phyloP scores from a whole-genome alignment of 169 alveolate genomes.

The Plasmodium gallinaceum region DNA sequence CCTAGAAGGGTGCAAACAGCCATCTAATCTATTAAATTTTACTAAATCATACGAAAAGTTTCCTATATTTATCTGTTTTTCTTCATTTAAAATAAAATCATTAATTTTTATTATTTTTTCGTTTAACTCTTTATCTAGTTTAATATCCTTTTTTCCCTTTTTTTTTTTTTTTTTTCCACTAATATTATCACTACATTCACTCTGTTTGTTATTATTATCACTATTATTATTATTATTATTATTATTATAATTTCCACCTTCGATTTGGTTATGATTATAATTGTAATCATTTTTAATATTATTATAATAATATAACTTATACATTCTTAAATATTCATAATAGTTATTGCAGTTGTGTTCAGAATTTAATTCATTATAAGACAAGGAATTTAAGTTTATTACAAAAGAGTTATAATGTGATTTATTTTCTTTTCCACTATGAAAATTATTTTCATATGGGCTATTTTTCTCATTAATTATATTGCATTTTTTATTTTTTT shows the following conservation, averaged over 20 bases:
- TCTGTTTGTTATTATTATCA: neutral
- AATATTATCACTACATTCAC: neutral
- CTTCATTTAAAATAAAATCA: slow-evolving; percentile 33
- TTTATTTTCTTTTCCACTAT: neutral
- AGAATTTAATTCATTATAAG: slow-evolving; percentile 61
- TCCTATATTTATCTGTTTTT: slow-evolving; percentile 43
- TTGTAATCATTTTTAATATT: neutral
- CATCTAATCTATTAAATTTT: slow-evolving; percentile 49
- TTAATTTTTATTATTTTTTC: slow-evolving; percentile 25
- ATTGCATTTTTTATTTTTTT: slow-evolving; percentile 5
- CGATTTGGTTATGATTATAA: neutral
- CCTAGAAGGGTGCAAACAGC: slow-evolving; percentile 65
- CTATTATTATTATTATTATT: neutral
- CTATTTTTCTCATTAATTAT: neutral
- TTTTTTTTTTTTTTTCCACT: neutral
- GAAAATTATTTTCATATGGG: neutral
- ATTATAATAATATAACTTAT: slow-evolving; percentile 23
- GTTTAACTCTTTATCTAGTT: slow-evolving; percentile 19
- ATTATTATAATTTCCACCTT: neutral
- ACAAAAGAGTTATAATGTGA: neutral
- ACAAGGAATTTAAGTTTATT: slow-evolving; percentile 24
- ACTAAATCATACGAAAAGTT: slow-evolving; percentile 26
- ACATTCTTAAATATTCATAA: slow-evolving; percentile 61
- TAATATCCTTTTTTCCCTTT: neutral
- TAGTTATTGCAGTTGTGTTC: slow-evolving; percentile 74